Conservation (phyloP, 164 flowering plant genomes). For the Cinnamomum chago region DNA sequence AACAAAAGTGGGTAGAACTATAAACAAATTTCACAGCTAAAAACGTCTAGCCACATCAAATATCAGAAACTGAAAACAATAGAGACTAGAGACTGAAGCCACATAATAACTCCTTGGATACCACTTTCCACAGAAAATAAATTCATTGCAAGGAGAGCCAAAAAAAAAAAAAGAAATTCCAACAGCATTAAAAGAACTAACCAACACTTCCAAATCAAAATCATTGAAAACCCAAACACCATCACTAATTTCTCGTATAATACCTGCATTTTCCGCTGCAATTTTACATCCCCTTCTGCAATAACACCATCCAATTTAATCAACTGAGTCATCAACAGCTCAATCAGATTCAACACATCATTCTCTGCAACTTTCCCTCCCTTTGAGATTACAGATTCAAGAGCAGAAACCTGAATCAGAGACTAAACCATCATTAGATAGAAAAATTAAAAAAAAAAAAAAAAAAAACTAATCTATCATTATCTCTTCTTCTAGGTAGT, state of each 20-base stretch:
- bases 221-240: not conserved
- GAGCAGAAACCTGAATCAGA: conserved; percentile 61
- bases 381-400: conserved; percentile 58
- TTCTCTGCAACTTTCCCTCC: conserved; percentile 75
- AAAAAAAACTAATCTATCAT: not conserved
- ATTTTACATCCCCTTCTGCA: conserved; percentile 77
- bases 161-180: too few species aligned
- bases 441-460: too few species aligned
- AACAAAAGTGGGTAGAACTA: too few species aligned
- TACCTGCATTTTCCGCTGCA: conserved; percentile 96
- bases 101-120: too few species aligned
- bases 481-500: not conserved
- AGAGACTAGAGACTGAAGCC: too few species aligned
- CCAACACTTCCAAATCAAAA: not conserved
- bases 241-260: too few species aligned
- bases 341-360: conserved; percentile 56
- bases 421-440: too few species aligned
- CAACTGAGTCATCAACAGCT: conserved; percentile 79
- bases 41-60: too few species aligned
- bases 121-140: too few species aligned
- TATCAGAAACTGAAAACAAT: too few species aligned
- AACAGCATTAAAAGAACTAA: not conserved
- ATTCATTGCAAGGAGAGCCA: too few species aligned
- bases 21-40: too few species aligned
- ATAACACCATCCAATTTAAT: conserved; percentile 73